Percentiles rank a stretch among this genome's conserved stretches.
Conservation (phyloP, 768 basidiomycete genomes). For the Termitomyces sp. region DNA sequence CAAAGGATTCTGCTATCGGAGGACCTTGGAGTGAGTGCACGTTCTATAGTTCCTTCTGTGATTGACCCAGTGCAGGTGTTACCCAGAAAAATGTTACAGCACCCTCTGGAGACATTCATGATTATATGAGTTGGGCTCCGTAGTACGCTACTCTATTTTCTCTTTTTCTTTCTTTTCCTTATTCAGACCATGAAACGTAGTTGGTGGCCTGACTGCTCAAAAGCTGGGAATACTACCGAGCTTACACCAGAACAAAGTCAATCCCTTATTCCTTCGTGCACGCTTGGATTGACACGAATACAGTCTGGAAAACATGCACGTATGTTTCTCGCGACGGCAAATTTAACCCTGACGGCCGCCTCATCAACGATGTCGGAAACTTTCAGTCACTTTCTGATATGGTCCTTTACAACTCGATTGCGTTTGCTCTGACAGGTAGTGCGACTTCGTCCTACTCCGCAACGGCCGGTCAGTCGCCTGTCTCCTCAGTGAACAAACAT, state of each 20-base stretch:
- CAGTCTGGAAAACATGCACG: constrained; percentile 54
- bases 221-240: constrained; percentile 51
- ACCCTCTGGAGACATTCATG: constrained; percentile 49
- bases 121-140: constrained; percentile 68
- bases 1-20: constrained; percentile 30
- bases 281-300: neutral
- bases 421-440: constrained; percentile 41
- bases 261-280: constrained; percentile 4
- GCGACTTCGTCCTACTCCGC: constrained; percentile 34
- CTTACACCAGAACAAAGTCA: constrained; percentile 47
- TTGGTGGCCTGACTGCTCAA: constrained; percentile 60
- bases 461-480: constrained; percentile 28
- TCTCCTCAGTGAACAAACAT: neutral
- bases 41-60: neutral
- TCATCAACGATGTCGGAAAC: constrained; percentile 48
- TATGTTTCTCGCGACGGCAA: constrained; percentile 53
- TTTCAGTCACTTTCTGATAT: constrained; percentile 54
- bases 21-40: constrained; percentile 52
- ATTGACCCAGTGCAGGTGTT: constrained; percentile 34
- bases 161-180: neutral
- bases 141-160: constrained; percentile 37
- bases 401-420: constrained; percentile 54
- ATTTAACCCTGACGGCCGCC: constrained; percentile 59
- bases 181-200: constrained; percentile 19
- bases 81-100: constrained; percentile 39